Conservation (phyloP, 352 stramenopile species). For the Aphanomyces invadans region DNA sequence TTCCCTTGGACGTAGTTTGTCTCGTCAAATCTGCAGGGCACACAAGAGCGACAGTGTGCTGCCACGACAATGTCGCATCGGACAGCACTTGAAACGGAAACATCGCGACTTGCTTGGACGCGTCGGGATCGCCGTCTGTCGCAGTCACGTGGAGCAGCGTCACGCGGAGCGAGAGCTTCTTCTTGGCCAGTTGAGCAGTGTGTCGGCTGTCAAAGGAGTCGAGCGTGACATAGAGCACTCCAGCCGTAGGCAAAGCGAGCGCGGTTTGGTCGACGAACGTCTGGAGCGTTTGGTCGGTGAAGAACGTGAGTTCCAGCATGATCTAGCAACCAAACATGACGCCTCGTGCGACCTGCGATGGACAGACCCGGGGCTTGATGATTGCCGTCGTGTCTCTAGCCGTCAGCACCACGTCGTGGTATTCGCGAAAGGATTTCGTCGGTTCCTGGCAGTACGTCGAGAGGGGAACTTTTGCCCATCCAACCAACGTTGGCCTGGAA, state of each 20-base stretch:
- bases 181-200: background rate
- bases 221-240: conserved; percentile 8
- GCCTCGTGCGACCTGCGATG: background rate
- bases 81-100: background rate
- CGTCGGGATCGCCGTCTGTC: background rate
- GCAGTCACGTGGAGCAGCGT: conserved; percentile 1
- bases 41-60: background rate
- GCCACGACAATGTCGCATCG: background rate
- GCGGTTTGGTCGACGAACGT: background rate
- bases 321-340: conserved; percentile 1
- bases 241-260: background rate
- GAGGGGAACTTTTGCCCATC: conserved; percentile 12
- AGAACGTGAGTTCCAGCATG: conserved; percentile 20
- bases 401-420: conserved; percentile 18
- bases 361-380: background rate
- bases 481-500: conserved; percentile 4
- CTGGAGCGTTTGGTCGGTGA: conserved; percentile 19
- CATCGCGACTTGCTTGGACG: background rate
- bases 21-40: conserved; percentile 12
- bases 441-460: conserved; percentile 16
- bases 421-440: conserved; percentile 4
- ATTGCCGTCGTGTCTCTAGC: conserved; percentile 5
- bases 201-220: conserved; percentile 1
- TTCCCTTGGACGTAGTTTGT: conserved; percentile 21
- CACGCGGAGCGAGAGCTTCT: conserved; percentile 17